phyloP scores from a whole-genome alignment of 2,329 filamentous ascomycete genomes.

The Penicillium olsonii region DNA sequence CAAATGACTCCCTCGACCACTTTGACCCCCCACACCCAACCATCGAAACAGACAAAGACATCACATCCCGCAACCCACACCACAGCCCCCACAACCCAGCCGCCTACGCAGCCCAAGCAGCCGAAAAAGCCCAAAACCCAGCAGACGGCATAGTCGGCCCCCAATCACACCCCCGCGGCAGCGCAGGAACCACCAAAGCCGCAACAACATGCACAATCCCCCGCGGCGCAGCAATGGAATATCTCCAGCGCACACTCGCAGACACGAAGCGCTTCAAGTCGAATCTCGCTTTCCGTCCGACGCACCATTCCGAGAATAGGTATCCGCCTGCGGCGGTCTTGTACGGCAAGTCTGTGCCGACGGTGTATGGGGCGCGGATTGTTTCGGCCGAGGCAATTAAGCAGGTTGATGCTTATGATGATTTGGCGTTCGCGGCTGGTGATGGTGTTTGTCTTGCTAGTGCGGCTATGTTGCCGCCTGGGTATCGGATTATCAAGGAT shows the following conservation, averaged over 20 bases:
- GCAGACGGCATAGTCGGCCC: conserved; percentile 32
- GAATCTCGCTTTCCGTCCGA: conserved; percentile 65
- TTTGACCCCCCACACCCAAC: conserved; percentile 20
- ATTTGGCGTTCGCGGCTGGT: conserved; percentile 80
- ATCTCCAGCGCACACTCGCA: conserved; percentile 73
- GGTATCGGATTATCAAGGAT: conserved; percentile 72
- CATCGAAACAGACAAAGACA: conserved; percentile 13
- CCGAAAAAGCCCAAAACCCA: conserved; percentile 23
- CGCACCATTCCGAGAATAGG: conserved; percentile 63
- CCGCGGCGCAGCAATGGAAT: conserved; percentile 59
- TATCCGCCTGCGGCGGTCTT: conserved; percentile 84
- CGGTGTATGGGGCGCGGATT: conserved; percentile 79
- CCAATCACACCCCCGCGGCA: conserved; percentile 26
- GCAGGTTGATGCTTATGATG: conserved; percentile 77
- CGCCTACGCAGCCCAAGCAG: conserved; percentile 9
- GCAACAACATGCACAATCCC: conserved; percentile 50
- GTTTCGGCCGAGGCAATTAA: conserved; percentile 71
- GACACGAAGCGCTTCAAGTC: conserved; percentile 74
- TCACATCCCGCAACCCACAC: conserved; percentile 1
- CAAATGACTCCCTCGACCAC: conserved; percentile 7
- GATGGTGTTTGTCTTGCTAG: conserved; percentile 86
- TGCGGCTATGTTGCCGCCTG: conserved; percentile 80
- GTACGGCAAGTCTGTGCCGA: conserved; percentile 84
- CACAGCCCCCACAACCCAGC: conserved; percentile 10
- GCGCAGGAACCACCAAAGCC: conserved; percentile 28